These are phyloP conservation scores for Ophiocordyceps robertsii DNA, from an alignment of 2,329 filamentous ascomycete species.

Conservation along the genomic window DNA sequence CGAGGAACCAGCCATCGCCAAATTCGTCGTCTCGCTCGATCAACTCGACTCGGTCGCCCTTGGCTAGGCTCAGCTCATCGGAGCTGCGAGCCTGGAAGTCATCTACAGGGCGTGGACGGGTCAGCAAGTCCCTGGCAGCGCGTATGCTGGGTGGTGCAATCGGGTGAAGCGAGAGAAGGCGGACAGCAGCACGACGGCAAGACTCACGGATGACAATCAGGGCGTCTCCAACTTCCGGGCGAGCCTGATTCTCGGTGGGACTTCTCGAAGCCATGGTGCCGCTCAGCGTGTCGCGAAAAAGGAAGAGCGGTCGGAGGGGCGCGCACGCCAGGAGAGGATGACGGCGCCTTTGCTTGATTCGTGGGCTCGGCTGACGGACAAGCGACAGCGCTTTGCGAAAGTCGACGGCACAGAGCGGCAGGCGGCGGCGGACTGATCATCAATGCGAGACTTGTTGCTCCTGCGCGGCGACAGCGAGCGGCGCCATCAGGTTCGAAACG, in stretches of 20 bases:
- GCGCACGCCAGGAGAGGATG: neutral
- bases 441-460: constrained; percentile 4
- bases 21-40: constrained; percentile 82
- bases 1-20: constrained; percentile 76
- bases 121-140: neutral
- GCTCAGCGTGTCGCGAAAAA: neutral
- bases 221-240: constrained; percentile 51
- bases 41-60: constrained; percentile 72
- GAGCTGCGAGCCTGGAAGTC: constrained; percentile 85
- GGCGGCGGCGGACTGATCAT: neutral
- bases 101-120: constrained; percentile 37
- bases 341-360: neutral
- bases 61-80: constrained; percentile 80
- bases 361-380: neutral
- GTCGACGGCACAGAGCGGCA: neutral
- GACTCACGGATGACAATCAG: constrained; percentile 58
- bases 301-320: neutral
- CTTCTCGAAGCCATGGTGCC: constrained; percentile 28
- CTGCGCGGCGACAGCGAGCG: constrained; percentile 1
- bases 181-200: neutral
- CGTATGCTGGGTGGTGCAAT: neutral
- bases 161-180: neutral
- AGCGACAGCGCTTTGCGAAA: neutral
- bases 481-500: constrained; percentile 4
- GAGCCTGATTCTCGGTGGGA: constrained; percentile 21